These are phyloP conservation scores for Tetracentron sinense DNA, from an alignment of 164 flowering plant genomes.

Conservation along the genomic window DNA sequence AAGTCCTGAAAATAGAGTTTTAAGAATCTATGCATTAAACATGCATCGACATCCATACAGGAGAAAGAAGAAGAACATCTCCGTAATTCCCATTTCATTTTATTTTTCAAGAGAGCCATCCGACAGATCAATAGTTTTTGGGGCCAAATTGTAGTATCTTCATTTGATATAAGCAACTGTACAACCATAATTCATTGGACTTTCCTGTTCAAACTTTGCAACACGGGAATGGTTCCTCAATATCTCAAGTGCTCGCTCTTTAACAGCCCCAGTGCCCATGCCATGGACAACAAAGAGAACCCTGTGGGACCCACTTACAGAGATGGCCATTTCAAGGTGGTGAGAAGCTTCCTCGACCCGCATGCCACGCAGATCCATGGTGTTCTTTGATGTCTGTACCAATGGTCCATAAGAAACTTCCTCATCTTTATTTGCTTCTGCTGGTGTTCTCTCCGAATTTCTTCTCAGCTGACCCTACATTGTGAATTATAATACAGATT, in stretches of 20 bases:
- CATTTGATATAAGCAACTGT: slow-evolving; percentile 76
- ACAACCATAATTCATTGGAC: slow-evolving; percentile 81
- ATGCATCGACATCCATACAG: no score
- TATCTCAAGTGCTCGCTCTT: slow-evolving; percentile 58
- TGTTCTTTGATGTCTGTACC: slow-evolving; percentile 80
- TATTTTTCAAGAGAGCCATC: no score
- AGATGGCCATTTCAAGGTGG: slow-evolving; percentile 52
- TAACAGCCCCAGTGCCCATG: slow-evolving; percentile 81
- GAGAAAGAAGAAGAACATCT: no score
- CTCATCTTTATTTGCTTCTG: slow-evolving; percentile 18
- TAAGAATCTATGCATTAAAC: no score
- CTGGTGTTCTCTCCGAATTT: slow-evolving; percentile 14
- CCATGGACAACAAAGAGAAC: slow-evolving; percentile 80
- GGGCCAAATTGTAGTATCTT: background rate
- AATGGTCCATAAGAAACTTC: slow-evolving; percentile 46
- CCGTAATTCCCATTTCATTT: no score
- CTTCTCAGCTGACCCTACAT: slow-evolving; percentile 31
- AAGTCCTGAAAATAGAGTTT: no score
- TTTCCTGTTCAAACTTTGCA: slow-evolving; percentile 71
- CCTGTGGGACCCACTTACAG: slow-evolving; percentile 36
- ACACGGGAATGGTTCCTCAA: slow-evolving; percentile 63
- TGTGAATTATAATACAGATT: background rate
- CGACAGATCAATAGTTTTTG: no score
- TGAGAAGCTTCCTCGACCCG: slow-evolving; percentile 73
- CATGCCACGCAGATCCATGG: slow-evolving; percentile 84